These are phyloP conservation scores for Gossypium aridum DNA, from an alignment of 441 rosid genomes.

Conservation along the genomic window DNA sequence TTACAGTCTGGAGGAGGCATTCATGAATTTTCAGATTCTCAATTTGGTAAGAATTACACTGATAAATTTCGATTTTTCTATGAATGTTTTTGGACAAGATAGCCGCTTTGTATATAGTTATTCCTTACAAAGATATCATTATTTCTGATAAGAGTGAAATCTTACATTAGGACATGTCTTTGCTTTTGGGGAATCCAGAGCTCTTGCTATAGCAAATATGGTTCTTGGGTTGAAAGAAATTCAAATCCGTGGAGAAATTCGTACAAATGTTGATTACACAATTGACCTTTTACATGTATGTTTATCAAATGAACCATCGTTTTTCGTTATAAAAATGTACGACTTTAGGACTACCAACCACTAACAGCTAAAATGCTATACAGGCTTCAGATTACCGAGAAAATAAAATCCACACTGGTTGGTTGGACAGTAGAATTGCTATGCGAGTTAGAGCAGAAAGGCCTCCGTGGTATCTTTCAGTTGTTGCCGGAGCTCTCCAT, in stretches of 20 bases:
- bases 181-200: constrained; percentile 98
- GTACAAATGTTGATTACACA: constrained; percentile 95
- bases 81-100: neutral
- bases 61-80: neutral
- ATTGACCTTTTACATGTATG: constrained; percentile 94
- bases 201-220: constrained; percentile 98
- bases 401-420: constrained; percentile 97
- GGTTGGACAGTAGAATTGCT: constrained; percentile 99
- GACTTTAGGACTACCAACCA: constrained; percentile 16
- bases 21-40: constrained; percentile 99
- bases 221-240: constrained; percentile 99
- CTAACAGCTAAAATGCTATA: constrained; percentile 18
- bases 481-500: constrained; percentile 95
- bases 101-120: neutral
- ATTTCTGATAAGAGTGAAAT: constrained; percentile 18
- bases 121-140: constrained; percentile 1
- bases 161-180: constrained; percentile 80
- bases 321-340: neutral
- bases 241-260: constrained; percentile 98
- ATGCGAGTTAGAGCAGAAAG: constrained; percentile 99
- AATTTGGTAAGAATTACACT: constrained; percentile 72
- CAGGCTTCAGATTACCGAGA: constrained; percentile 98
- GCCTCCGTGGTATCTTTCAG: constrained; percentile 99
- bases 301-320: constrained; percentile 15
- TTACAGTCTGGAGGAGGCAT: constrained; percentile 99